phyloP scores from a whole-genome alignment of 2,329 filamentous ascomycete genomes.

The Arthrinium puccinioides region DNA sequence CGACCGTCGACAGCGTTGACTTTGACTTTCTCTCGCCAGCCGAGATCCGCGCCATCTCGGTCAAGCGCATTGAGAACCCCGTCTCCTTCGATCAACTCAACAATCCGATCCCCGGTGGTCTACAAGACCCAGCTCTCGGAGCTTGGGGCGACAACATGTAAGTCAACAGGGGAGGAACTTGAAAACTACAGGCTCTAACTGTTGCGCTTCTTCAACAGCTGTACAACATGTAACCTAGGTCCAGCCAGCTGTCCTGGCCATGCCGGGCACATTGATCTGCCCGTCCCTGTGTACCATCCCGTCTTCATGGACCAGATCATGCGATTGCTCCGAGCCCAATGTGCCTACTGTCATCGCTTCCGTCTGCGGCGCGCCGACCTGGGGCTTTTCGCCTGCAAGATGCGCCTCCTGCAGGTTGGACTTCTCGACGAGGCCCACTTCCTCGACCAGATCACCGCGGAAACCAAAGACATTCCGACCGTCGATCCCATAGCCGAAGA shows the following conservation, averaged over 20 bases:
- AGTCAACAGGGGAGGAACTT: constrained; percentile 25
- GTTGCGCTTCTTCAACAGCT: constrained; percentile 60
- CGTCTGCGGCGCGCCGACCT: constrained; percentile 70
- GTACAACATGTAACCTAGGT: constrained; percentile 84
- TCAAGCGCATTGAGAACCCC: constrained; percentile 88
- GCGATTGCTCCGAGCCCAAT: constrained; percentile 77
- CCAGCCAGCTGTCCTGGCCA: constrained; percentile 83
- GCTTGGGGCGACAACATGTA: constrained; percentile 82
- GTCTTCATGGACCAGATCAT: constrained; percentile 91
- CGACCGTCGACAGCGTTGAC: constrained; percentile 77
- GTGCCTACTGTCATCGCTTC: constrained; percentile 83
- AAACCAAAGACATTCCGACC: constrained; percentile 24
- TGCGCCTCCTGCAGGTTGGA: constrained; percentile 79
- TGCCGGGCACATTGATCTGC: constrained; percentile 89
- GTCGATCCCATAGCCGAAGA: constrained; percentile 36
- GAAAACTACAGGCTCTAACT: constrained; percentile 3
- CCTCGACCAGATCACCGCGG: constrained; percentile 30
- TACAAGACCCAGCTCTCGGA: constrained; percentile 88
- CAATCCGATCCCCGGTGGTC: constrained; percentile 80
- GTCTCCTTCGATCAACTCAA: constrained; percentile 90
- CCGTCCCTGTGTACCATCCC: constrained; percentile 91
- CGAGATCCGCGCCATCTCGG: constrained; percentile 84
- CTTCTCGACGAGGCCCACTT: constrained; percentile 52
- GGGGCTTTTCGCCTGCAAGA: constrained; percentile 74
- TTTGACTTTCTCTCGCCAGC: constrained; percentile 77